Evolutionary conservation across 768 basidiomycete species (phyloP).

Genomic region (Hericium rajendrae): DNA sequence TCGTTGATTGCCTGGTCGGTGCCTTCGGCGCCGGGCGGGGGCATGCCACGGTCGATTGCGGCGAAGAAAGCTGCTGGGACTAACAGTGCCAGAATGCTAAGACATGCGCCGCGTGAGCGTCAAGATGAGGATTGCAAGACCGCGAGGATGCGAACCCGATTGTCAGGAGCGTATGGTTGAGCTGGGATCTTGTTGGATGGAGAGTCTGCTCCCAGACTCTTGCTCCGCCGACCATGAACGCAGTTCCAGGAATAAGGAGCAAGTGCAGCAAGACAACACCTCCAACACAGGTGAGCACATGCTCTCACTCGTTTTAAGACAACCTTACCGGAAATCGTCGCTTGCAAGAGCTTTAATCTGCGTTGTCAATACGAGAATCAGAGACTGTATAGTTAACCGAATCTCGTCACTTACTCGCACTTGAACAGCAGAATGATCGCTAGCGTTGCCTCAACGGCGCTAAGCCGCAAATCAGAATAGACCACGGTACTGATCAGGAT

Average conservation of each 20-base stretch:
- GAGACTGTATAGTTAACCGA: no score
- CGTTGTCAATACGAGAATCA: no score
- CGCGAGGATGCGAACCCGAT: slow-evolving; percentile 41
- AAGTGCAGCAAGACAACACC: slow-evolving; percentile 70
- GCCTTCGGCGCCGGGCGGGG: slow-evolving; percentile 7
- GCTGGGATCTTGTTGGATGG: slow-evolving; percentile 51
- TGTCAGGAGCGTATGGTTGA: slow-evolving; percentile 61
- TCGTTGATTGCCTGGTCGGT: slow-evolving; percentile 29
- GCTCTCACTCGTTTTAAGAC: background rate
- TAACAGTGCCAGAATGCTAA: slow-evolving; percentile 51
- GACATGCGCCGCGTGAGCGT: background rate
- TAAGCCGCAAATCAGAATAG: slow-evolving; percentile 17
- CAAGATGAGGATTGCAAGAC: background rate
- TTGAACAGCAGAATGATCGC: slow-evolving; percentile 59
- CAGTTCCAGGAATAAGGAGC: slow-evolving; percentile 57
- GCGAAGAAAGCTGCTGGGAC: slow-evolving; percentile 63
- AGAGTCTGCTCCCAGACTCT: slow-evolving; percentile 57
- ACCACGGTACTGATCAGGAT: background rate
- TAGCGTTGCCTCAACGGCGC: slow-evolving; percentile 62
- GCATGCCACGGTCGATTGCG: slow-evolving; percentile 33
- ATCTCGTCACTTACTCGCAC: slow-evolving; percentile 47
- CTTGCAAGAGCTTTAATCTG: slow-evolving; percentile 56
- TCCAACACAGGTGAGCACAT: slow-evolving; percentile 11
- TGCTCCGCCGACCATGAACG: slow-evolving; percentile 68
- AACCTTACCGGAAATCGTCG: slow-evolving; percentile 52